phyloP scores from a whole-genome alignment of 1,284 basidiomycete species.

The Pseudozyma sp. region DNA sequence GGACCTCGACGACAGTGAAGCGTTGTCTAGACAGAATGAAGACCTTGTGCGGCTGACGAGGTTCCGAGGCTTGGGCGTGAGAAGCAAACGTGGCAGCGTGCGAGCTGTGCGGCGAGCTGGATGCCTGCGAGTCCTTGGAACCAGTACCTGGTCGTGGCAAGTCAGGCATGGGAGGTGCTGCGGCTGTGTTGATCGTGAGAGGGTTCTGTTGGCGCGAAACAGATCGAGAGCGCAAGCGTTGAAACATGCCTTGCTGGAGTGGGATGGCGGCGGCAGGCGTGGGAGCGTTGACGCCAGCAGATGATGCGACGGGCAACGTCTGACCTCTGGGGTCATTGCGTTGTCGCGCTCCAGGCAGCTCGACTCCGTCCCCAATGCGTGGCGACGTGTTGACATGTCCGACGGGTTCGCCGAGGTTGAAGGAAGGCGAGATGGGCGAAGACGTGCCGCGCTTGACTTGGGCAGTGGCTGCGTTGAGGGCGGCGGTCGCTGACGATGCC shows the following conservation, averaged over 20 bases:
- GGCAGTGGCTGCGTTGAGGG: constrained; percentile 39
- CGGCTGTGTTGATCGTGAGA: constrained; percentile 38
- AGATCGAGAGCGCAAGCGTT: constrained; percentile 30
- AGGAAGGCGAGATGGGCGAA: constrained; percentile 29
- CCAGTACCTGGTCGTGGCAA: constrained; percentile 30
- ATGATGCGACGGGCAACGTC: constrained; percentile 12
- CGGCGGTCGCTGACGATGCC: constrained; percentile 41
- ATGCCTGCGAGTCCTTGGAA: constrained; percentile 44
- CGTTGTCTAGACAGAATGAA: constrained; percentile 58
- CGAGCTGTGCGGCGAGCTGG: constrained; percentile 31
- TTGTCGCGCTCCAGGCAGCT: constrained; percentile 17
- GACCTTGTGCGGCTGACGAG: constrained; percentile 48
- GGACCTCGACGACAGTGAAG: constrained; percentile 49
- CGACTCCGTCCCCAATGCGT: constrained; percentile 11
- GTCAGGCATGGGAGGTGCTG: constrained; percentile 40
- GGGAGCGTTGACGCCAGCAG: constrained; percentile 2
- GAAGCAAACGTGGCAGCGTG: constrained; percentile 27
- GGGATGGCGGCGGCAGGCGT: constrained; percentile 13
- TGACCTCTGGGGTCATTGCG: constrained; percentile 19
- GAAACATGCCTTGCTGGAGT: constrained; percentile 27
- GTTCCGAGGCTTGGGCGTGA: constrained; percentile 17
- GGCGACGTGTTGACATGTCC: constrained; percentile 21
- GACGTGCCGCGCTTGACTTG: constrained; percentile 24
- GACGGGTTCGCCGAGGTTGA: constrained; percentile 22
- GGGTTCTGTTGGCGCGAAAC: constrained; percentile 29